Evolutionary conservation across 345 rosid genomes (phyloP), one percentile per base, ranked within the genome.

Genomic region (rapeseed (Brassica napus)): DNA sequence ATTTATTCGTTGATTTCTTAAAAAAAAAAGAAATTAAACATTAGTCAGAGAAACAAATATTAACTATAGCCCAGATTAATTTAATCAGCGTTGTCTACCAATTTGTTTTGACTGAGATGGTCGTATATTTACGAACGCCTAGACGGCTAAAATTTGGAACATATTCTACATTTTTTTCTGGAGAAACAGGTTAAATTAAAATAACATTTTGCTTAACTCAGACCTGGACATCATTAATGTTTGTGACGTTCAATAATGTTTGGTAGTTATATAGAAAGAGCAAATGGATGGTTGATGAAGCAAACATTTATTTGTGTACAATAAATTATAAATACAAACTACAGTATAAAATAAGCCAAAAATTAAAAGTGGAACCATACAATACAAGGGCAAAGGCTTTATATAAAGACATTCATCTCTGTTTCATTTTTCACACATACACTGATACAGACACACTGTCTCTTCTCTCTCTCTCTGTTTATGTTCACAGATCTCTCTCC

Each of bases 371-470:
- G 39, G 18, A 55, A 47, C 55, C 16, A 12, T 14, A 75, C 42
- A 78, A 65, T 15, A 57, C 52, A 65, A 59, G 44, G 52, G 30
- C 8, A 66, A 12, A 64, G 73, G 52, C 74, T 63, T 71, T 85
- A 84, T 86, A 82, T 78, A 84, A 79, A 82, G 85, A 47, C 82
- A 73, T 75, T 62, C 28, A 65, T 68, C 79, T 83, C 76, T 73
- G 68, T 71, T 16, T 23, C 21, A 64, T 54, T 71, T 65, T 58
- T 31, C 60, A 32, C 71, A 68, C 75, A 61, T 23, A 59, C 39
- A 61, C 65, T 44, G 52, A 44, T 11, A 65, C 44, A 73, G 35
- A 57, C 23, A 54, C 67, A 70, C 24, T 14, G 55, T 75, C 65
- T 80, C 76, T 24, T 77, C 83, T 65, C 75, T 34, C 75, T 68